A percentile compares a stretch with the other conserved stretches of the same genome.
phyloP scores from a whole-genome alignment of 495 filamentous ascomycete genomes.

The Tuber umbilicatum region DNA sequence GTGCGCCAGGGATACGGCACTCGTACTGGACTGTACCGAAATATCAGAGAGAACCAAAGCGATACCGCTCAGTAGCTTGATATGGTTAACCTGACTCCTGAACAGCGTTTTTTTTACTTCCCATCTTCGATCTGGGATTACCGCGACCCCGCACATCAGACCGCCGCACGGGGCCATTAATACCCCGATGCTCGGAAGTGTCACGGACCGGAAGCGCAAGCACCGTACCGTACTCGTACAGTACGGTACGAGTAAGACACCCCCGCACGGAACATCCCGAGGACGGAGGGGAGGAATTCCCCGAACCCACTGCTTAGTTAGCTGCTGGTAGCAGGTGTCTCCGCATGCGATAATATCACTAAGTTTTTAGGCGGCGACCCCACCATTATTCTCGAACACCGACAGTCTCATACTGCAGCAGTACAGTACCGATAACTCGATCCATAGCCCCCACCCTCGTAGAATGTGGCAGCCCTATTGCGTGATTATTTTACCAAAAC shows the following conservation, averaged over 20 bases:
- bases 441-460: neutral
- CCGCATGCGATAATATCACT: neutral
- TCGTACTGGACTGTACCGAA: neutral
- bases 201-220: neutral
- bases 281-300: neutral
- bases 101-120: neutral
- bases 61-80: neutral
- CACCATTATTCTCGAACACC: neutral
- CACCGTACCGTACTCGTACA: too few relatives aligned
- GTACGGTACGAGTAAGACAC: neutral
- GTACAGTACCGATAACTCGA: neutral
- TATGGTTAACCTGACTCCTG: neutral
- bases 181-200: neutral
- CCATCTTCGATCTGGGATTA: neutral
- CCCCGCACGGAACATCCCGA: neutral
- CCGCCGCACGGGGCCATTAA: neutral
- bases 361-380: neutral
- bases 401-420: neutral
- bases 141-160: neutral
- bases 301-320: neutral
- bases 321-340: neutral
- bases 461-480: neutral
- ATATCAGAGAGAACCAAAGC: neutral
- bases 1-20: neutral
- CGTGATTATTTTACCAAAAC: neutral